Evolutionary conservation across 805 yeast genomes (phyloP).

Genomic region (Candida gorgasii): DNA sequence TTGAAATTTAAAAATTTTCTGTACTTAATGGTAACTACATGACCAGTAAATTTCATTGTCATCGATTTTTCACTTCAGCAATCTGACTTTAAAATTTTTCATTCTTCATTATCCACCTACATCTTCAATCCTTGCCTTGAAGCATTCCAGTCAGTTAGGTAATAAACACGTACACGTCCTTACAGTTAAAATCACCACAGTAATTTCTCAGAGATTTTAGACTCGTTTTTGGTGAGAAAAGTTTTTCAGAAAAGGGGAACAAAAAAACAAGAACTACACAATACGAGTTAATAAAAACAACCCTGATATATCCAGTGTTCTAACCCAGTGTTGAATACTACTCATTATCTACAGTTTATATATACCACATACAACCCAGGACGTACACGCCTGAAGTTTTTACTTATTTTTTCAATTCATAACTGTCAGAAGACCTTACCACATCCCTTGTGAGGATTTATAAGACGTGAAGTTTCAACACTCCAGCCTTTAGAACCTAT

Average conservation of each 20-base stretch:
- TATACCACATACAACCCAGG: background rate
- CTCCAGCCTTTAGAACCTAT: background rate
- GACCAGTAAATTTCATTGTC: constrained; percentile 1
- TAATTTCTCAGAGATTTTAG: background rate
- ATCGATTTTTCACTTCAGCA: background rate
- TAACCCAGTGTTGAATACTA: background rate
- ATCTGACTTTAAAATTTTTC: background rate
- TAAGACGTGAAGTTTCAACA: constrained; percentile 7
- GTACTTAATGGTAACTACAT: constrained; percentile 2
- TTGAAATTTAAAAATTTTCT: constrained; percentile 3
- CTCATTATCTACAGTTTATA: background rate
- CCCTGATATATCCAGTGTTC: background rate
- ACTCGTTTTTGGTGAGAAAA: constrained; percentile 1
- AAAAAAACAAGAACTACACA: background rate
- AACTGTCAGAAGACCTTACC: background rate
- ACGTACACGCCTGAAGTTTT: background rate
- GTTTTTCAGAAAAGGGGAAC: constrained; percentile 6
- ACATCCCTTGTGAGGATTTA: background rate
- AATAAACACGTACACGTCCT: background rate
- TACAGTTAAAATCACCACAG: background rate
- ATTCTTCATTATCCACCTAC: too few relatives aligned
- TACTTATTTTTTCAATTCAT: too few relatives aligned
- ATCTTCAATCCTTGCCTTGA: too few relatives aligned
- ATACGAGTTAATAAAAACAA: background rate
- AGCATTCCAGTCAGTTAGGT: too few relatives aligned